phyloP scores from a whole-genome alignment of 2,329 filamentous ascomycete genomes.

The Beauveria scarabaeidicola region DNA sequence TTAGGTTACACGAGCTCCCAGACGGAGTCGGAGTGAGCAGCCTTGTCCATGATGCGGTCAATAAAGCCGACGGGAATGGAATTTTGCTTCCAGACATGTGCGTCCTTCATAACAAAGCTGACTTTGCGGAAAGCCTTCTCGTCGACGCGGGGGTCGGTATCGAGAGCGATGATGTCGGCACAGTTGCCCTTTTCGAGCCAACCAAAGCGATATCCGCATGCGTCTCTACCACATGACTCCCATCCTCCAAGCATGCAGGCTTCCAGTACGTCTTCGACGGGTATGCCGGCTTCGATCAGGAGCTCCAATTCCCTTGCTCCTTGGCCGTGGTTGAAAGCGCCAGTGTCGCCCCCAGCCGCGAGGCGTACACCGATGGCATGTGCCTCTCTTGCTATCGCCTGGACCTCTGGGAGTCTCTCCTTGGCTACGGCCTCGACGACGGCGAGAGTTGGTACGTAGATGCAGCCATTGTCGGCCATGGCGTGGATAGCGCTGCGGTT shows the following conservation, averaged over 20 bases:
- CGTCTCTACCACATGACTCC: conserved; percentile 45
- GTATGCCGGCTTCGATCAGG: conserved; percentile 42
- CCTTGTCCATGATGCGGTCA: conserved; percentile 7
- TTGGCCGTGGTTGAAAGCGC: conserved; percentile 44
- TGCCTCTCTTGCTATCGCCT: conserved; percentile 34
- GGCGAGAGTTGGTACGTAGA: conserved; percentile 46
- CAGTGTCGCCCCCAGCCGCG: conserved; percentile 46
- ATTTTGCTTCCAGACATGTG: conserved; percentile 36
- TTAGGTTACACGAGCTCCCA: background rate
- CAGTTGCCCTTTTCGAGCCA: conserved; percentile 39
- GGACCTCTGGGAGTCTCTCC: conserved; percentile 21
- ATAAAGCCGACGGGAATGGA: conserved; percentile 16
- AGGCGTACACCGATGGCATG: conserved; percentile 39
- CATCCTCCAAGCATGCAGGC: conserved; percentile 44
- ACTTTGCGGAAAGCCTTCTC: conserved; percentile 35
- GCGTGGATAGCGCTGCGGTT: conserved; percentile 32
- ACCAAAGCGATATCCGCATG: conserved; percentile 43
- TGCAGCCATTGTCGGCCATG: conserved; percentile 35
- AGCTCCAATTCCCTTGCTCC: conserved; percentile 45
- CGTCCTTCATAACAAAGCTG: conserved; percentile 51
- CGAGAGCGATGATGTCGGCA: conserved; percentile 44
- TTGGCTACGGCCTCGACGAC: conserved; percentile 30
- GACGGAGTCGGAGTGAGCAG: background rate
- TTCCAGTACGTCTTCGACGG: conserved; percentile 39
- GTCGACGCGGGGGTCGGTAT: conserved; percentile 34